A percentile compares a stretch with the other conserved stretches of the same genome.
These are phyloP conservation scores for Bidens hawaiensis DNA, from an alignment of 140 eudicot species.

Conservation along the genomic window DNA sequence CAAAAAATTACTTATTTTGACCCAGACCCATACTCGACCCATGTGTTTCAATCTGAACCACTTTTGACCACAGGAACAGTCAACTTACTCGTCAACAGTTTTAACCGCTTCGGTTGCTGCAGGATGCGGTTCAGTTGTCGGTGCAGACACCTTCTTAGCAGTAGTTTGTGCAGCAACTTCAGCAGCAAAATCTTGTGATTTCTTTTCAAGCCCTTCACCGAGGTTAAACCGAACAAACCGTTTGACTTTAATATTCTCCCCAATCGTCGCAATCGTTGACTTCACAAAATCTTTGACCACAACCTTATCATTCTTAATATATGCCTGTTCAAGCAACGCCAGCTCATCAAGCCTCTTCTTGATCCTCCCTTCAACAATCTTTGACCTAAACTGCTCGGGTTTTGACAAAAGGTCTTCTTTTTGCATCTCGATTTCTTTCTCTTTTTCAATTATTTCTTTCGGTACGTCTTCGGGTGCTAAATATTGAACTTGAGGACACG, in stretches of 20 bases:
- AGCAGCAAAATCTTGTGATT: conserved; percentile 86
- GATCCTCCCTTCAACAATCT: conserved; percentile 94
- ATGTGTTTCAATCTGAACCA: neutral
- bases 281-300: conserved; percentile 78
- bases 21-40: neutral
- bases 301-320: conserved; percentile 82
- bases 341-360: conserved; percentile 86
- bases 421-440: conserved; percentile 86
- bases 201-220: conserved; percentile 96
- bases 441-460: conserved; percentile 57
- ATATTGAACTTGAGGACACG: conserved; percentile 85
- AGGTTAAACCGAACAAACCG: conserved; percentile 79
- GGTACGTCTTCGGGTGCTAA: conserved; percentile 81
- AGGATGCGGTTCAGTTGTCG: conserved; percentile 41
- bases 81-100: conserved; percentile 58
- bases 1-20: neutral
- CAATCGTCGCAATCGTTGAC: conserved; percentile 85
- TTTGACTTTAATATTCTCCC: conserved; percentile 89
- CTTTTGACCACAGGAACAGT: neutral
- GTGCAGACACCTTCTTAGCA: conserved; percentile 52
- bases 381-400: conserved; percentile 86
- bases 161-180: conserved; percentile 99
- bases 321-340: conserved; percentile 95
- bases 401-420: conserved; percentile 87
- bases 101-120: conserved; percentile 45